A percentile compares a stretch with the other conserved stretches of the same genome.
phyloP scores from a whole-genome alignment of 768 basidiomycete genomes.

The Russula emetica region DNA sequence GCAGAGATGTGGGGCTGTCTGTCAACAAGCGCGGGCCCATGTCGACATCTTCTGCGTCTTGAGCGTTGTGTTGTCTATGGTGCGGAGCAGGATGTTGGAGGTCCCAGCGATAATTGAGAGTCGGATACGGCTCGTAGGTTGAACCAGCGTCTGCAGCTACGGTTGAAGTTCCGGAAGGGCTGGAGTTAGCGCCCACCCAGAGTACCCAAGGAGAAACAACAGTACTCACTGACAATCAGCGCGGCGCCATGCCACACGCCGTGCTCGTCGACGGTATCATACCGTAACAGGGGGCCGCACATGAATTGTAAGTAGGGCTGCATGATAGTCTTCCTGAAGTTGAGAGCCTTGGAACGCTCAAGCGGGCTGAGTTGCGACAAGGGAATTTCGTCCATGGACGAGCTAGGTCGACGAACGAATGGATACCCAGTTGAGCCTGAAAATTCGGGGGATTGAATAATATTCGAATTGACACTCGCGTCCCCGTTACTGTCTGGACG shows the following conservation, averaged over 20 bases:
- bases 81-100: constrained; percentile 39
- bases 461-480: neutral
- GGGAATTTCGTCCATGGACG: constrained; percentile 32
- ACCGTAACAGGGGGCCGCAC: constrained; percentile 87
- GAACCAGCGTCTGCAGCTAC: constrained; percentile 76
- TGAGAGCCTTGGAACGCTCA: constrained; percentile 53
- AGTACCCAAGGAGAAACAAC: neutral
- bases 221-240: constrained; percentile 76
- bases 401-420: neutral
- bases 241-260: constrained; percentile 86
- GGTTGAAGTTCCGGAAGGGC: neutral
- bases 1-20: constrained; percentile 58
- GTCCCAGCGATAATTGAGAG: constrained; percentile 70
- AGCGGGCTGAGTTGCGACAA: constrained; percentile 54
- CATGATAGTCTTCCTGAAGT: constrained; percentile 60
- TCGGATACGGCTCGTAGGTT: constrained; percentile 71
- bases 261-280: constrained; percentile 77
- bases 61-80: constrained; percentile 15
- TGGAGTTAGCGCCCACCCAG: neutral
- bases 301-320: constrained; percentile 83
- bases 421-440: constrained; percentile 15
- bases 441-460: neutral
- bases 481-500: constrained; percentile 39
- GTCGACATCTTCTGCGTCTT: constrained; percentile 44
- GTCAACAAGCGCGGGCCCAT: constrained; percentile 57